A percentile compares a stretch with the other conserved stretches of the same genome.
Evolutionary conservation across 176 grass and related monocot genomes (phyloP).

Genomic region (Zizania latifolia): DNA sequence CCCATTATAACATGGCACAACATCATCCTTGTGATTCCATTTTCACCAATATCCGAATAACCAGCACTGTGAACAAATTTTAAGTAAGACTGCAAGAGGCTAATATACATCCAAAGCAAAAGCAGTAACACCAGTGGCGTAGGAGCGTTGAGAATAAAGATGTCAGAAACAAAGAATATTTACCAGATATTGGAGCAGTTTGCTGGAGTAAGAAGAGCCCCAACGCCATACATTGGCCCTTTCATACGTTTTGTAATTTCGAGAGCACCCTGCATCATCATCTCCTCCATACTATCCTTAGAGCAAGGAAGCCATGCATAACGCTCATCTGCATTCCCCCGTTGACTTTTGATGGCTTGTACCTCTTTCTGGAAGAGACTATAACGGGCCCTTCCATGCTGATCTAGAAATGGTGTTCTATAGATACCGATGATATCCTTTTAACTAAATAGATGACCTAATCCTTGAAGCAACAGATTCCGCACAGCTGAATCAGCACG

Average conservation of each 20-base stretch:
- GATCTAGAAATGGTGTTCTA: conserved; percentile 64
- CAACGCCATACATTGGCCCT: conserved; percentile 47
- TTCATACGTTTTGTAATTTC: conserved; percentile 39
- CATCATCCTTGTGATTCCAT: conserved; percentile 64
- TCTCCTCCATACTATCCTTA: conserved; percentile 56
- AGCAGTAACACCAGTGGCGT: background rate
- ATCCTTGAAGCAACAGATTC: conserved; percentile 56
- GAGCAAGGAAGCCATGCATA: conserved; percentile 82
- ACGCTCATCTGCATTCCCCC: conserved; percentile 77
- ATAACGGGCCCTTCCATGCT: conserved; percentile 42
- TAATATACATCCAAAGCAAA: conserved; percentile 14
- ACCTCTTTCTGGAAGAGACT: conserved; percentile 62
- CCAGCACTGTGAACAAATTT: conserved; percentile 40
- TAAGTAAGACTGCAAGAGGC: conserved; percentile 24
- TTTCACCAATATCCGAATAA: conserved; percentile 52
- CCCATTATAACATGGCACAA: conserved; percentile 86
- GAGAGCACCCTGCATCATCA: conserved; percentile 52
- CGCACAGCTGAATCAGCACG: conserved; percentile 38
- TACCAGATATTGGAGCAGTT: conserved; percentile 68
- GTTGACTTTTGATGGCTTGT: conserved; percentile 39
- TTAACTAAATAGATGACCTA: conserved; percentile 44
- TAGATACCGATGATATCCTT: conserved; percentile 64
- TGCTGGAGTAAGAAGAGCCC: conserved; percentile 74
- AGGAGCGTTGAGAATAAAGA: background rate
- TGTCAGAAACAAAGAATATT: conserved; percentile 17